Conservation (phyloP, 768 basidiomycete genomes). For the Boletellus sp. region DNA sequence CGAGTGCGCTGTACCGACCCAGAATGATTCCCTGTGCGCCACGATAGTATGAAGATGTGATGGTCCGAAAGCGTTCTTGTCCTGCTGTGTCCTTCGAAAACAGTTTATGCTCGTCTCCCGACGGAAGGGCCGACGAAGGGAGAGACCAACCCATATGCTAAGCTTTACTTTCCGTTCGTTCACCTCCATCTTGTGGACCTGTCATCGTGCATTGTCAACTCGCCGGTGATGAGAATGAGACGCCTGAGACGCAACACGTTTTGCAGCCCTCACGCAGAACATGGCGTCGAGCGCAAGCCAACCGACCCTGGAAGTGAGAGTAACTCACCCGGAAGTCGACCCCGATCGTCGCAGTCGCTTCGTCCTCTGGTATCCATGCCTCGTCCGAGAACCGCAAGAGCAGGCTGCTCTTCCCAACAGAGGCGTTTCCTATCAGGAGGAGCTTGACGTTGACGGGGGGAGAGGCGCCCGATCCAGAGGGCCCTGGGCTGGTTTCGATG, state of each 20-base stretch:
- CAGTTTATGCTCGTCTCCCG: not conserved
- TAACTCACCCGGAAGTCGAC: constrained; percentile 83
- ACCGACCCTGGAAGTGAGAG: too few relatives aligned
- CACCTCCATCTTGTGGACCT: constrained; percentile 88
- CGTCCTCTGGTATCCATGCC: constrained; percentile 90
- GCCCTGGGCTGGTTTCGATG: constrained; percentile 20
- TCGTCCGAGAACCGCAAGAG: constrained; percentile 95
- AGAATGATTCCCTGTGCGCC: constrained; percentile 82
- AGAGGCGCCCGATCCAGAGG: constrained; percentile 25
- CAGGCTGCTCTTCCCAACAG: constrained; percentile 90
- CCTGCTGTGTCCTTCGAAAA: constrained; percentile 80
- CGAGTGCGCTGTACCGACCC: constrained; percentile 34
- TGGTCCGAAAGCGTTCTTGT: constrained; percentile 93
- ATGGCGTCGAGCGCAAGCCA: constrained; percentile 7
- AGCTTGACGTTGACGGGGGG: constrained; percentile 69
- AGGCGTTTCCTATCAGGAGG: constrained; percentile 81
- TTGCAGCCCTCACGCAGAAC: too few relatives aligned
- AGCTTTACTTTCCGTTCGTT: constrained; percentile 84
- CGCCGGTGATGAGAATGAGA: not conserved
- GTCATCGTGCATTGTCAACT: constrained; percentile 6
- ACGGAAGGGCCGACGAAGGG: not conserved
- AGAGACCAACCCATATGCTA: constrained; percentile 86
- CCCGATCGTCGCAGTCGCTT: constrained; percentile 80
- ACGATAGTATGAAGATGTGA: constrained; percentile 94
- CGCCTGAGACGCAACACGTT: too few relatives aligned